These are phyloP conservation scores for Termitomyces sp. DNA, from an alignment of 768 basidiomycete species.

Conservation along the genomic window DNA sequence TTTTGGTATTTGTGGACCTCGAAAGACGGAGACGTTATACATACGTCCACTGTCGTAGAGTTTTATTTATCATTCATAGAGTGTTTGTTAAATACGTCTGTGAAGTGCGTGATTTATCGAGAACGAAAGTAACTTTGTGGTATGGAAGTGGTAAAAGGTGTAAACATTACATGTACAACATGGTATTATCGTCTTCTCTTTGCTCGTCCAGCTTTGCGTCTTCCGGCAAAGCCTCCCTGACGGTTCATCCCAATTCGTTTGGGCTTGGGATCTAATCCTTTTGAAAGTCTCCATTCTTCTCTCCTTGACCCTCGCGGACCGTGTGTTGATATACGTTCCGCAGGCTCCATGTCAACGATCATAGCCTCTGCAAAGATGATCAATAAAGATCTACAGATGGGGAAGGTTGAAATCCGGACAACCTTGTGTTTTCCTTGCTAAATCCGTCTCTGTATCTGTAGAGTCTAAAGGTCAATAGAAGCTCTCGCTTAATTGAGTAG, in stretches of 20 bases:
- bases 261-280: slow-evolving; percentile 57
- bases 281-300: slow-evolving; percentile 79
- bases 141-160: background rate
- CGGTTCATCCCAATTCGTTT: slow-evolving; percentile 55
- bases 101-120: background rate
- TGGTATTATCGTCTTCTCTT: slow-evolving; percentile 57
- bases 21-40: background rate
- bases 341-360: slow-evolving; percentile 41
- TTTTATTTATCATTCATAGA: background rate
- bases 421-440: slow-evolving; percentile 27
- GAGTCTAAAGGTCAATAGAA: slow-evolving; percentile 34
- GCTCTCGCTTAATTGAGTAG: slow-evolving; percentile 23
- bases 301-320: slow-evolving; percentile 72
- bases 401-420: slow-evolving; percentile 9
- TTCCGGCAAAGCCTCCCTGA: slow-evolving; percentile 55
- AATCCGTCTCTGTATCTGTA: slow-evolving; percentile 25
- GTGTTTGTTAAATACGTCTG: background rate
- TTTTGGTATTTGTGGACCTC: background rate
- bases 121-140: background rate
- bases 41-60: background rate
- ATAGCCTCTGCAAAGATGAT: slow-evolving; percentile 36
- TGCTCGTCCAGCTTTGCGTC: slow-evolving; percentile 64
- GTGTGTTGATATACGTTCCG: slow-evolving; percentile 65
- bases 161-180: background rate
- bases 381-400: slow-evolving; percentile 12